Evolutionary conservation across 1,284 basidiomycete genomes (phyloP), one percentile per base, ranked within the genome.

Genomic region (Sporisorium sorghi): DNA sequence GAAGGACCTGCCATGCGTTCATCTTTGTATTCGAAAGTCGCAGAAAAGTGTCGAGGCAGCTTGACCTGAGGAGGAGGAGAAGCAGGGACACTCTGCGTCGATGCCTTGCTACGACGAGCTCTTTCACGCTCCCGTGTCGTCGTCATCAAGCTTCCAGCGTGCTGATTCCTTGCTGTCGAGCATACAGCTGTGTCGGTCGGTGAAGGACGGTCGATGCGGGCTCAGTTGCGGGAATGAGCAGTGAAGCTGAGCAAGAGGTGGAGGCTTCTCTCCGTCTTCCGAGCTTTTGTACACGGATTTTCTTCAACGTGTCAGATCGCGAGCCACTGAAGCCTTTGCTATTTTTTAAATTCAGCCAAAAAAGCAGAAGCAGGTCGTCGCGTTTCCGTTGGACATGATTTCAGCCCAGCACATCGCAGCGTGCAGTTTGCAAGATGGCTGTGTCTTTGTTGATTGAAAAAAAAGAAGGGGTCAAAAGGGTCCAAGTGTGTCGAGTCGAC

Each of bases 11-110:
- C 54, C 12, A 3, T 30, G 40, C 24, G 30, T 1, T 50, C 47
- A 5, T 10, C 55, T 33, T 56, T 26, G 26, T 61, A 68, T 19
- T 40, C 43, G 39, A 50, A 68, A 17, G 46, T 28, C 11, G 65
- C 58, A 43, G 65, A 54, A 54, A 68, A 68, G 43, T 56, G 46
- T 15, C 46, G n/a, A 3, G 65, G 65, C 23, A 68, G 39, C 44
- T 15, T 55, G 19, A 24, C 14, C 10, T 15, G n/a, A 15, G 26
- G 19, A n/a, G 32, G 42, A 17, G 55, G 26, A 14, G 43, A 50
- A 44, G 42, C 32, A 17, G 62, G 23, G n/a, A 12, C 3, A 37
- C 24, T 21, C n/a, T n/a, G 39, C 12, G 12, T 35, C 23, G 21
- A n/a, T 35, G n/a, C n/a, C 51, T 30, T 42, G 44, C 30, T 42